Percentiles rank a stretch among this genome's conserved stretches.
phyloP scores from a whole-genome alignment of 345 rosid genomes.

The Eutrema heterophyllum region DNA sequence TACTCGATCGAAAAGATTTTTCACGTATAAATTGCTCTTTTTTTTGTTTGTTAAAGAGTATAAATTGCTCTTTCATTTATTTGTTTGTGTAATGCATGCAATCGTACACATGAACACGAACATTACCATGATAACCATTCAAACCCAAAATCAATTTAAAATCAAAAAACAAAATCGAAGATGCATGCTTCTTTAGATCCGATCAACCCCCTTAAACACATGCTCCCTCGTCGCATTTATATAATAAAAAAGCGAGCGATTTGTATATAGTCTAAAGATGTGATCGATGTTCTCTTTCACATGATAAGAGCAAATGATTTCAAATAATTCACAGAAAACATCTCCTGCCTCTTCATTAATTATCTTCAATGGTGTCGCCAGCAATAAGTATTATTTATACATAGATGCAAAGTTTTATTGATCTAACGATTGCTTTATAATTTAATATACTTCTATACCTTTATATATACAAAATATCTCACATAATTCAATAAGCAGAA shows the following conservation, averaged over 20 bases:
- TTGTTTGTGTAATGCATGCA: not conserved
- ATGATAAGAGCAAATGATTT: conserved; percentile 6
- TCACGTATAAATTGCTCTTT: not conserved
- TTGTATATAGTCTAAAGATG: not conserved
- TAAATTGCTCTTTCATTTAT: not conserved
- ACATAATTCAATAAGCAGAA: too few relatives aligned
- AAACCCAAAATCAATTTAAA: not conserved
- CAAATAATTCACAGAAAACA: conserved; percentile 7
- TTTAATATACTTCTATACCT: not conserved
- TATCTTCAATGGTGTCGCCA: not conserved
- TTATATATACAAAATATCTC: too few relatives aligned
- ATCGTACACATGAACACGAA: not conserved
- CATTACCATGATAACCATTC: not conserved
- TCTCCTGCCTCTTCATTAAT: conserved; percentile 10
- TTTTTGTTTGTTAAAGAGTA: not conserved
- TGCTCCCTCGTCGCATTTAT: not conserved
- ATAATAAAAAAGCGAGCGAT: not conserved
- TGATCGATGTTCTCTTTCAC: conserved; percentile 15
- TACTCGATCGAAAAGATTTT: too few relatives aligned
- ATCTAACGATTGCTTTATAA: not conserved
- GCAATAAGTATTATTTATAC: not conserved
- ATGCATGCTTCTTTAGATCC: conserved; percentile 15
- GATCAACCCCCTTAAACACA: conserved; percentile 12
- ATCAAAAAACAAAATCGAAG: not conserved
- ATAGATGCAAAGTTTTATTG: not conserved